A percentile compares a stretch with the other conserved stretches of the same genome.
Evolutionary conservation across 768 basidiomycete species (phyloP).

Genomic region (Hemileccinum rubropunctum): DNA sequence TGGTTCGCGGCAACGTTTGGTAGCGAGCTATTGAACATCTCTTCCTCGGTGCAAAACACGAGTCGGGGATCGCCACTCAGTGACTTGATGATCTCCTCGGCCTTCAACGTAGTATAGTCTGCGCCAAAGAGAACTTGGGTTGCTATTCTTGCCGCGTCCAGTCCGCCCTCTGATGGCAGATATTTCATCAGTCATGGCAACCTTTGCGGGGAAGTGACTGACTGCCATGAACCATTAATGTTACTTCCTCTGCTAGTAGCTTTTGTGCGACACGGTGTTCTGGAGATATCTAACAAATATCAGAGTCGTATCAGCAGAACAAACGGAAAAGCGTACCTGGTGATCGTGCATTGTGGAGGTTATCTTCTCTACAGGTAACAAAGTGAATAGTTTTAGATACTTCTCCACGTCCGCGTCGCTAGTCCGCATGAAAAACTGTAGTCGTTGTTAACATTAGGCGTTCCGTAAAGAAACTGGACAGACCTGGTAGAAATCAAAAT

Average conservation of each 20-base stretch:
- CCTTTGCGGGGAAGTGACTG: conserved; percentile 14
- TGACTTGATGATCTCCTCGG: conserved; percentile 56
- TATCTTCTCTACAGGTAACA: conserved; percentile 62
- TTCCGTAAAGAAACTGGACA: neutral
- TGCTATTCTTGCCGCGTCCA: conserved; percentile 41
- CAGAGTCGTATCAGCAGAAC: neutral
- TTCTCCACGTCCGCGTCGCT: conserved; percentile 76
- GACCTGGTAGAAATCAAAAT: conserved; percentile 95
- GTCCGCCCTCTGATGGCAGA: conserved; percentile 33
- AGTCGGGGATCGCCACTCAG: conserved; percentile 68
- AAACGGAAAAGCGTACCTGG: conserved; percentile 36
- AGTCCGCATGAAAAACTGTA: conserved; percentile 85
- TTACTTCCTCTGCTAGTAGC: conserved; percentile 55
- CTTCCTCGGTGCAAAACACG: conserved; percentile 44
- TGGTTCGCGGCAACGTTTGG: conserved; percentile 59
- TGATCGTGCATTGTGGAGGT: conserved; percentile 57
- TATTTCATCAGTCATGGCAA: neutral
- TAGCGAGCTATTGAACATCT: conserved; percentile 53
- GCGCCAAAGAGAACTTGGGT: conserved; percentile 46
- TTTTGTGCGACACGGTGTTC: conserved; percentile 47
- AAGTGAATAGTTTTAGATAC: conserved; percentile 81
- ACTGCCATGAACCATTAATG: conserved; percentile 60
- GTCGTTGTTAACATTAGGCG: neutral
- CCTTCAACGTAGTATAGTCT: conserved; percentile 41
- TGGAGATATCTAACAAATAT: conserved; percentile 27